Conservation (phyloP, 1,139 yeast species). For the Candida sp. region DNA sequence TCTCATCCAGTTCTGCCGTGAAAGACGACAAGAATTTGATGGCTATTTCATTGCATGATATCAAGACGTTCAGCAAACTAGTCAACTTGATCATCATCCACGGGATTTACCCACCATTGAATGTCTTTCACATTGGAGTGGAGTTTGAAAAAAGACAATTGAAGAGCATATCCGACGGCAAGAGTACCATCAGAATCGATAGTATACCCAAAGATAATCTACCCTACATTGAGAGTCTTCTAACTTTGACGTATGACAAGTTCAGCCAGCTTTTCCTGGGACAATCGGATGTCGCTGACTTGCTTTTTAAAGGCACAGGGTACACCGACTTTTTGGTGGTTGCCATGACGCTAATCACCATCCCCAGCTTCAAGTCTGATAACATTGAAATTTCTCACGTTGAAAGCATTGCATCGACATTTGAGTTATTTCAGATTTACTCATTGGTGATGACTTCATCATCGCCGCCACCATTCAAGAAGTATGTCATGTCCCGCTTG, state of each 20-base stretch:
- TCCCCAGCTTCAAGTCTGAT: conserved; percentile 34
- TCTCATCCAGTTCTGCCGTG: conserved; percentile 28
- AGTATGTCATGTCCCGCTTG: conserved; percentile 47
- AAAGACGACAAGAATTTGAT: conserved; percentile 46
- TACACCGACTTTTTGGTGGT: conserved; percentile 68
- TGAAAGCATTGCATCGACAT: conserved; percentile 54
- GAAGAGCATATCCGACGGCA: conserved; percentile 41
- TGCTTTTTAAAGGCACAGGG: conserved; percentile 73
- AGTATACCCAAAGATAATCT: conserved; percentile 14
- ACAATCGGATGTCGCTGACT: conserved; percentile 53
- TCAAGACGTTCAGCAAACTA: conserved; percentile 70
- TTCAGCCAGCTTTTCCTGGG: conserved; percentile 36
- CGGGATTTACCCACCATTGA: conserved; percentile 72
- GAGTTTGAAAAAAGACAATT: conserved; percentile 66
- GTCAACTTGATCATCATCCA: conserved; percentile 67
- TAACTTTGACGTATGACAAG: conserved; percentile 37
- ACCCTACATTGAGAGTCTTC: conserved; percentile 24
- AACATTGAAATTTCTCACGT: conserved; percentile 16
- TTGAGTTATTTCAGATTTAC: conserved; percentile 59
- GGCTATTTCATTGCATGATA: conserved; percentile 81
- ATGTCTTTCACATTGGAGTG: conserved; percentile 58
- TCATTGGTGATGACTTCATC: conserved; percentile 53
- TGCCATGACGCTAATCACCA: conserved; percentile 52
- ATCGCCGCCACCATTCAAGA: conserved; percentile 42
- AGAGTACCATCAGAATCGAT: conserved; percentile 26